Conservation (phyloP, 495 filamentous ascomycete species). For the Lepraria neglecta region DNA sequence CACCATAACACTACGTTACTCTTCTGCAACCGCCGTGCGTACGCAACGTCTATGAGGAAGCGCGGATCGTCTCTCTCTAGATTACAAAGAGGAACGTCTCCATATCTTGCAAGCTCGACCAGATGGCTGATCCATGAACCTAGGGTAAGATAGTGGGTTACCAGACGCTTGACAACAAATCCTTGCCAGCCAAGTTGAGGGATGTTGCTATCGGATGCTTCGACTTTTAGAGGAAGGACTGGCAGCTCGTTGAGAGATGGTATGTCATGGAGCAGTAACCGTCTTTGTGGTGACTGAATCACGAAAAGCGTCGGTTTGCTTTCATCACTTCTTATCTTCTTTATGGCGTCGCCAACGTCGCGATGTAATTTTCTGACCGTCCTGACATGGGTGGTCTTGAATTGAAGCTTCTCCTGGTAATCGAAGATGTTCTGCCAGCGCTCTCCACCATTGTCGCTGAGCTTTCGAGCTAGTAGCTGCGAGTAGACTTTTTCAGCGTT, state of each 20-base stretch:
- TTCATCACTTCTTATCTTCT: conserved; percentile 83
- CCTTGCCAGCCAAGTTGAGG: conserved; percentile 92
- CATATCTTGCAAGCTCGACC: conserved; percentile 79
- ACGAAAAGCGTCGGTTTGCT: conserved; percentile 71
- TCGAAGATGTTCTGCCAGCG: conserved; percentile 72
- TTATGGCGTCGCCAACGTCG: conserved; percentile 76
- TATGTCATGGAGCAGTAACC: conserved; percentile 73
- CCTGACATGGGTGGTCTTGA: conserved; percentile 79
- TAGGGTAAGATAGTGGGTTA: conserved; percentile 83
- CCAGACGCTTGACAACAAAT: conserved; percentile 77
- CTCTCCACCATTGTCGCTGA: conserved; percentile 59
- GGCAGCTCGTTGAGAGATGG: conserved; percentile 82
- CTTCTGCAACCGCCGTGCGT: conserved; percentile 80
- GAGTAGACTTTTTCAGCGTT: conserved; percentile 86
- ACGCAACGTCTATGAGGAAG: conserved; percentile 92
- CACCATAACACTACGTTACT: conserved; percentile 98
- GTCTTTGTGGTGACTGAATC: conserved; percentile 81
- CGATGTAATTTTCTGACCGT: conserved; percentile 82
- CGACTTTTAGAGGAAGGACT: conserved; percentile 68
- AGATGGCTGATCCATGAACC: conserved; percentile 89
- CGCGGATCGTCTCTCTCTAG: conserved; percentile 88
- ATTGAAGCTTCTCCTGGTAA: conserved; percentile 82
- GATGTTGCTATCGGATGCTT: conserved; percentile 76
- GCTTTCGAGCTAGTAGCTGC: conserved; percentile 60
- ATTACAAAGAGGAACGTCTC: conserved; percentile 91